Evolutionary conservation across 345 rosid species (phyloP).

Genomic region (Camelina neglecta): DNA sequence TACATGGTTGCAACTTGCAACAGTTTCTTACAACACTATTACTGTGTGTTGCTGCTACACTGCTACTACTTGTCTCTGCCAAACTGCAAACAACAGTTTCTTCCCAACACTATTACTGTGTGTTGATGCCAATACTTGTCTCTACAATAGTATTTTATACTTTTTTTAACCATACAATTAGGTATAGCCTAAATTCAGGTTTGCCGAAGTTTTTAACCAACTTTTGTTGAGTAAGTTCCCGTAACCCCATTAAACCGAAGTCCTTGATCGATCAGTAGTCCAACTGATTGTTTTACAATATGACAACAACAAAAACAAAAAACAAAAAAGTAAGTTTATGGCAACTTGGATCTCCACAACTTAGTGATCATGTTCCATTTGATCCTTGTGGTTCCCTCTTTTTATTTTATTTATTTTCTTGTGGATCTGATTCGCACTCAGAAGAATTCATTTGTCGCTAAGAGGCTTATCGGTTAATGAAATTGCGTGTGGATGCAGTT

Average conservation of each 20-base stretch:
- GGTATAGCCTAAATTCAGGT: neutral
- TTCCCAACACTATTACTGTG: neutral
- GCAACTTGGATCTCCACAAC: slow-evolving; percentile 7
- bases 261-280: neutral
- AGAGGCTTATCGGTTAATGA: neutral
- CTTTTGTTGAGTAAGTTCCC: neutral
- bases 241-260: neutral
- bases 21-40: slow-evolving; percentile 18
- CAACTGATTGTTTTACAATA: neutral
- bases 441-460: neutral
- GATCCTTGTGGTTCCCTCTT: neutral
- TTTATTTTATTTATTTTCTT: neutral
- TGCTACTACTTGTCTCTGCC: neutral
- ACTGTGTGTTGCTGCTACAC: neutral
- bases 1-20: no score
- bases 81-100: neutral
- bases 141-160: neutral
- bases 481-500: neutral
- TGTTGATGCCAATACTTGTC: neutral
- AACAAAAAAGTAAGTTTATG: neutral
- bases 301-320: no score
- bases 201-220: neutral
- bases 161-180: neutral
- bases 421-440: neutral
- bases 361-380: neutral